phyloP scores from a whole-genome alignment of 2,329 filamentous ascomycete genomes.

The Ophiocordyceps camponoti-floridani region DNA sequence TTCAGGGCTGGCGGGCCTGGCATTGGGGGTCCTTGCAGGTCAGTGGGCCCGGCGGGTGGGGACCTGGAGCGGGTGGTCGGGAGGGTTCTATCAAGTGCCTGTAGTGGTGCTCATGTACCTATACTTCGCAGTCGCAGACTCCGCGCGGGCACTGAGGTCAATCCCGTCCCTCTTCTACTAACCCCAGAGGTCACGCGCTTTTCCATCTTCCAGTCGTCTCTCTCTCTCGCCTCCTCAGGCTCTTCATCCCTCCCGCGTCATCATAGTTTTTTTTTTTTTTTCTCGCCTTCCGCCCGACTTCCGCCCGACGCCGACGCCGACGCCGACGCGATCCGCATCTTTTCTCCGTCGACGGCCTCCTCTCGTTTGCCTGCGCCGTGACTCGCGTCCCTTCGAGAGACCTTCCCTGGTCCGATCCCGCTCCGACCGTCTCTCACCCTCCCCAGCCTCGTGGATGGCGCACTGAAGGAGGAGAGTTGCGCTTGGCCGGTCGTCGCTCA shows the following conservation, averaged over 20 bases:
- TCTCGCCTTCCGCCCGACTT: no score
- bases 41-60: no score
- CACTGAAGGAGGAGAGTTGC: slow-evolving; percentile 10
- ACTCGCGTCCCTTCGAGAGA: no score
- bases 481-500: background rate
- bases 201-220: slow-evolving; percentile 6
- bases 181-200: slow-evolving; percentile 15
- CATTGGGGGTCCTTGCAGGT: background rate
- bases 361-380: no score
- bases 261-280: background rate
- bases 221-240: background rate
- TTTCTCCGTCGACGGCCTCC: no score
- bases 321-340: no score
- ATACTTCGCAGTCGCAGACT: no score
- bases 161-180: background rate
- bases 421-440: background rate
- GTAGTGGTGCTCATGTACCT: no score
- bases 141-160: background rate
- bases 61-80: no score
- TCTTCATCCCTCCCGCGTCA: background rate
- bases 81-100: no score
- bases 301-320: no score
- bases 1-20: background rate
- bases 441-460: slow-evolving; percentile 13
- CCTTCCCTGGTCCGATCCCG: no score